Evolutionary conservation across 2,329 filamentous ascomycete species (phyloP).

Genomic region (Pestalotiopsis fici): DNA sequence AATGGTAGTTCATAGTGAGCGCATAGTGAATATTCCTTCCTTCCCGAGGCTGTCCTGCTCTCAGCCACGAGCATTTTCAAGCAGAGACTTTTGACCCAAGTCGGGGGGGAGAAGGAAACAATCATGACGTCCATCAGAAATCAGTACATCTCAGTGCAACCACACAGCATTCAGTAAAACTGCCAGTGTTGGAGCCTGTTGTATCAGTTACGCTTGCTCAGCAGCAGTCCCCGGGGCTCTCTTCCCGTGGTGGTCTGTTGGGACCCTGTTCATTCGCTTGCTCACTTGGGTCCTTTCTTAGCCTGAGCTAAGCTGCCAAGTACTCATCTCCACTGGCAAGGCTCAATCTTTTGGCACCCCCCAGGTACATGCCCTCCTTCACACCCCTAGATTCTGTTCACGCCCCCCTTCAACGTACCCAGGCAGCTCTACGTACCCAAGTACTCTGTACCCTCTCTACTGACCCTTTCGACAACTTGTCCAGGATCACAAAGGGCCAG

Average conservation of each 20-base stretch:
- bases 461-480: background rate
- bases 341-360: background rate
- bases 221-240: constrained; percentile 5
- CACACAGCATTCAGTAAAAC: constrained; percentile 4
- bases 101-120: background rate
- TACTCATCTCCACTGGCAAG: constrained; percentile 3
- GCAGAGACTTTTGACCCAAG: background rate
- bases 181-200: constrained; percentile 12
- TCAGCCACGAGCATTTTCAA: background rate
- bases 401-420: background rate
- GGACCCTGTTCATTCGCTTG: background rate
- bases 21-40: background rate
- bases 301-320: background rate
- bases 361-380: background rate
- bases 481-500: background rate
- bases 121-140: background rate
- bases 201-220: constrained; percentile 7
- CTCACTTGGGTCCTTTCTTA: background rate
- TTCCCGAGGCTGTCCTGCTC: background rate
- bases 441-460: constrained; percentile 10
- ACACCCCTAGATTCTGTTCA: background rate
- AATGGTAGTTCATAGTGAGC: background rate
- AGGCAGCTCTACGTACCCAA: background rate
- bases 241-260: background rate
- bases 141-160: background rate